Base-by-base conservation (phyloP, 148 eudicot genomes). In the Hydrangea macrophylla region DNA sequence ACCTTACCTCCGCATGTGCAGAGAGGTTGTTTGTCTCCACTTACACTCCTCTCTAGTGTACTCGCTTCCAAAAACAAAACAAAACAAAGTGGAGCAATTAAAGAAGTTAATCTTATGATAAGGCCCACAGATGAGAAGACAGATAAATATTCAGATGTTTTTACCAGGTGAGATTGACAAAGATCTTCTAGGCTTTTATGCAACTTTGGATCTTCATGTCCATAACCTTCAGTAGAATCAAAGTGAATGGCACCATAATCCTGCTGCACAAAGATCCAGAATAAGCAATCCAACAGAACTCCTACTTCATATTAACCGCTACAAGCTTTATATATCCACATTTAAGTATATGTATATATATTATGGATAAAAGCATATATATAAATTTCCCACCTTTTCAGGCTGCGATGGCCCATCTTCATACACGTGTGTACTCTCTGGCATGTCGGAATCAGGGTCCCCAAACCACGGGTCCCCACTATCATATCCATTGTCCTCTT, bases 161-260 rank as follows among this genome's bases (percentile, higher is more conserved):
- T 70, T 74, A 94, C 98, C 70, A 90, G 82, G 83, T 90, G 98
- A 62, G 96, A 82, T 26, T 84, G 89, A 65, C 98, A 94, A 65
- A 94, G 96, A 75, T 94, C 97, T 85, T 94, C 98, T 61, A 94
- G 88, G 75, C 71, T 90, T 70, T 81, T 76, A 67, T 90, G 85
- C 75, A 82, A 75, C 70, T 57, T 65, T 66, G 82, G 82, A 58
- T 82, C 92, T 74, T 85, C 84, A 9, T 64, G 61, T 37, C 59
- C 74, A 66, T 64, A 67, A 70, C 74, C 24, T 54, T 74, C 74
- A 59, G 74, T 66, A 64, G 28, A 64, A 55, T 78, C 74, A 74
- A 76, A 77, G 42, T 72, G 70, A 67, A 62, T 69, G 76, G 33
- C 78, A 60, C 66, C 79, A 75, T 75, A 80, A 71, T 70, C 77